Percentiles rank a stretch among this genome's conserved stretches.
phyloP scores from a whole-genome alignment of 2,329 filamentous ascomycete species.

The Esteya vermicola region DNA sequence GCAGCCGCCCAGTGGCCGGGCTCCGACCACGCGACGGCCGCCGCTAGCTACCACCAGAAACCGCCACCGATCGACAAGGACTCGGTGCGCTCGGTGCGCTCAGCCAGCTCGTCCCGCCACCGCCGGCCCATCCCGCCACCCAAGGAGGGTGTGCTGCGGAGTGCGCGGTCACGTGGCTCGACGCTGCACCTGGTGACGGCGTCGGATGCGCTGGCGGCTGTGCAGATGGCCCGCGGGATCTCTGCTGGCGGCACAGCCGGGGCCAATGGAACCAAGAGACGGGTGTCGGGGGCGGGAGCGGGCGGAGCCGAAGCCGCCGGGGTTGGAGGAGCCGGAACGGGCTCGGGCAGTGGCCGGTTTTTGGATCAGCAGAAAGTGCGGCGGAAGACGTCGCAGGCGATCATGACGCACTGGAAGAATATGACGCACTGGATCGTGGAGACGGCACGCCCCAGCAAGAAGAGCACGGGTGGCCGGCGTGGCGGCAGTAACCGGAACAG shows the following conservation, averaged over 20 bases:
- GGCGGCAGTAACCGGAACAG: slow-evolving; percentile 35
- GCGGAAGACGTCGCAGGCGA: slow-evolving; percentile 43
- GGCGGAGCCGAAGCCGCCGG: not conserved
- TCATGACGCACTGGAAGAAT: slow-evolving; percentile 47
- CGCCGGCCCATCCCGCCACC: slow-evolving; percentile 68
- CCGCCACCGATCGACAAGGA: slow-evolving; percentile 70
- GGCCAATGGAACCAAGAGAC: not conserved
- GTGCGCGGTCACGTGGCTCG: slow-evolving; percentile 63
- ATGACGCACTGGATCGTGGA: slow-evolving; percentile 51
- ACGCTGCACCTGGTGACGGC: slow-evolving; percentile 75
- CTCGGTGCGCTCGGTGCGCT: slow-evolving; percentile 58
- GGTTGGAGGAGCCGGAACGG: too few relatives aligned
- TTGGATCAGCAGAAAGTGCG: slow-evolving; percentile 23
- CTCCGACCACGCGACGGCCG: too few relatives aligned
- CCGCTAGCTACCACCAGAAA: slow-evolving; percentile 29
- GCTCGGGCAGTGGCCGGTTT: slow-evolving; percentile 16
- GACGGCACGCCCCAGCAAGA: slow-evolving; percentile 37
- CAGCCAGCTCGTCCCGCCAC: slow-evolving; percentile 61
- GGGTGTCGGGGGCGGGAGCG: not conserved
- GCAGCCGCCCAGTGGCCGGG: too few relatives aligned
- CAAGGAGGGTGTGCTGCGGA: slow-evolving; percentile 60
- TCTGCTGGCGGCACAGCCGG: slow-evolving; percentile 7
- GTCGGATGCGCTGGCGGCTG: slow-evolving; percentile 31
- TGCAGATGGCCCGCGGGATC: slow-evolving; percentile 11
- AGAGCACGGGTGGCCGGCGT: too few relatives aligned